Evolutionary conservation across 73 alveolate genomes (phyloP).

Genomic region (Effrenium voratum): DNA sequence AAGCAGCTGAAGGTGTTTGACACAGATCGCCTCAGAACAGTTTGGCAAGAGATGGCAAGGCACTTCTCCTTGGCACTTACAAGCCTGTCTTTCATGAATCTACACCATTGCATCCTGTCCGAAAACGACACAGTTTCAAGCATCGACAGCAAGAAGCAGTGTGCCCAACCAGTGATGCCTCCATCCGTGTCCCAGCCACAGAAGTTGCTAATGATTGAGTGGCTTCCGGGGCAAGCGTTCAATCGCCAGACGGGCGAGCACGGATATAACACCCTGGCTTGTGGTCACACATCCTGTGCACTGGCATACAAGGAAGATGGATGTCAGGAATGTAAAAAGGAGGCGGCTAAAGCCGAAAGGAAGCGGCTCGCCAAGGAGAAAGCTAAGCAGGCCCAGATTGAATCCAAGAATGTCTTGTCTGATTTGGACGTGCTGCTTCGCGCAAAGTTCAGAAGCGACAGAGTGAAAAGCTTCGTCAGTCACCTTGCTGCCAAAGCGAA

Average conservation of each 20-base stretch:
- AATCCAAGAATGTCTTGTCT: neutral
- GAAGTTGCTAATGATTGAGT: slow-evolving; percentile 8
- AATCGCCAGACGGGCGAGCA: slow-evolving; percentile 35
- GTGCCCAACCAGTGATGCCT: neutral
- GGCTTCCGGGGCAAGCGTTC: neutral
- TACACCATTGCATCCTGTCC: neutral
- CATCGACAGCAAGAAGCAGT: neutral
- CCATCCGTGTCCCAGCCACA: neutral
- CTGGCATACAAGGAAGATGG: neutral
- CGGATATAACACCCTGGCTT: neutral
- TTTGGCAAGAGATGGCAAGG: slow-evolving; percentile 17
- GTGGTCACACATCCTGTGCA: neutral
- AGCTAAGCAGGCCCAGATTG: neutral
- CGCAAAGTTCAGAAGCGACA: neutral
- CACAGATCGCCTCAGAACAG: neutral
- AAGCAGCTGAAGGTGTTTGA: neutral
- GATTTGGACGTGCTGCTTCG: neutral
- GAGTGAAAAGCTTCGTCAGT: neutral
- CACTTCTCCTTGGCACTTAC: neutral
- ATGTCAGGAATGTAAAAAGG: neutral
- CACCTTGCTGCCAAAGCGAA: too few species aligned
- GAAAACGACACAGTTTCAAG: neutral
- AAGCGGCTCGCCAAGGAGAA: slow-evolving; percentile 1
- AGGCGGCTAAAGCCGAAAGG: neutral
- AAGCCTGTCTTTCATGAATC: neutral